Conservation (phyloP, 2,329 filamentous ascomycete species). For the Verruconis gallopava region DNA sequence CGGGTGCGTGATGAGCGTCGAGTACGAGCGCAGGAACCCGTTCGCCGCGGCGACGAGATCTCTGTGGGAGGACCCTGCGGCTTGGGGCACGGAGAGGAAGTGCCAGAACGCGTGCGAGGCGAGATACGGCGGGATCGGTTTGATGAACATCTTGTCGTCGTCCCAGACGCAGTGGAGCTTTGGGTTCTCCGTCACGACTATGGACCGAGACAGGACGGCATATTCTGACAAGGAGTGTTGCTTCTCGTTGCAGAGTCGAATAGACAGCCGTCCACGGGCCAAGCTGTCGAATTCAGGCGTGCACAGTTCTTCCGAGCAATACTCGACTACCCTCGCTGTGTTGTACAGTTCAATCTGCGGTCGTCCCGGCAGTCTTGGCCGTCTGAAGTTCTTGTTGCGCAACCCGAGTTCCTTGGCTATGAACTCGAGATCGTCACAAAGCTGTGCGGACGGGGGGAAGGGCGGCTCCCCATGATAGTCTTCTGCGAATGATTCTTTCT, state of each 20-base stretch:
- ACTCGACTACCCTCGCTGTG: not conserved
- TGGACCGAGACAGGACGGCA: conserved; percentile 23
- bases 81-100: conserved; percentile 14
- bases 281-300: not conserved
- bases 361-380: not conserved
- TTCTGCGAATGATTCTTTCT: no score
- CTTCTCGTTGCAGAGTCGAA: not conserved
- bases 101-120: conserved; percentile 22
- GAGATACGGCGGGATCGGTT: conserved; percentile 7
- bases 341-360: not conserved
- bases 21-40: conserved; percentile 27
- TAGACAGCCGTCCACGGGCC: not conserved
- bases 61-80: conserved; percentile 7
- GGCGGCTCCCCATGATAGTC: no score
- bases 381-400: not conserved
- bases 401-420: not conserved
- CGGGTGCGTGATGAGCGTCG: conserved; percentile 22
- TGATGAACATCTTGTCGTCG: conserved; percentile 12
- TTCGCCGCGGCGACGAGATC: conserved; percentile 17
- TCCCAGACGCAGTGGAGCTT: conserved; percentile 32
- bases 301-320: not conserved
- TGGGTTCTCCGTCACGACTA: conserved; percentile 28
- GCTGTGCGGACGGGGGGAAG: not conserved
- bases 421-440: not conserved
- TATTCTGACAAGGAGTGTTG: conserved; percentile 24